Evolutionary conservation across 495 filamentous ascomycete genomes (phyloP), one percentile per base, ranked within the genome.

Genomic region (Neurospora sp.): DNA sequence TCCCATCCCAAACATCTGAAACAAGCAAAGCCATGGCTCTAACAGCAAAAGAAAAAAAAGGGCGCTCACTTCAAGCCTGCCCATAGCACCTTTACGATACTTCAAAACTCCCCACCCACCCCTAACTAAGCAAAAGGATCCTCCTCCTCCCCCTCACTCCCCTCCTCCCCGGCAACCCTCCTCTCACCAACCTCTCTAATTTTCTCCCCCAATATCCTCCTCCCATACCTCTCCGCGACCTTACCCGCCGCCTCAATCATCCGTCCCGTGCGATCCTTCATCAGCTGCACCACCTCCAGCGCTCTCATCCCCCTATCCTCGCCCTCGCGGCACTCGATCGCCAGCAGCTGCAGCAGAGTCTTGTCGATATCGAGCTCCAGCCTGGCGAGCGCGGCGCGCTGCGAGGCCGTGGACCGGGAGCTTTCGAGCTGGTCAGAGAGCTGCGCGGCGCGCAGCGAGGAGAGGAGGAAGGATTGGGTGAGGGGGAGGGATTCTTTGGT

Each of bases 251-350:
- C 91, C 79, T 96, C 93, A 27, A 95, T 78, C 92, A 96, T 96
- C 80, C 90, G 90, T 31, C 94, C 93, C 72, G 86, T 91, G 46
- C 88, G 83, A 80, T 97, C 93, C 46, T 86, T 85, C 90, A 98
- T 89, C 79, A 97, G 83, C 72, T 84, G 83, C 4, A 94, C 94
- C 69, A 87, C 76, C 82, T 99, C 96, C 39, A 99, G 84, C 9
- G 96, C 96, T 77, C 94, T 94, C 93, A 96, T 97, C 3, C 94
- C 96, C 18, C 91, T 85, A 59, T 97, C 94, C 79, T 98, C 96
- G 14, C 93, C 93, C 76, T 93, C 93, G 75, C 93, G 89, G 80
- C 96, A 98, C 85, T 97, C 96, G 35, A 90, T 85, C 39, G 93
- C 94, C 80, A 99, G 85, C 79, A 99, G 87, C 85, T 97, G 95